Evolutionary conservation across 768 basidiomycete species (phyloP).

Genomic region (Boletus patriciae): DNA sequence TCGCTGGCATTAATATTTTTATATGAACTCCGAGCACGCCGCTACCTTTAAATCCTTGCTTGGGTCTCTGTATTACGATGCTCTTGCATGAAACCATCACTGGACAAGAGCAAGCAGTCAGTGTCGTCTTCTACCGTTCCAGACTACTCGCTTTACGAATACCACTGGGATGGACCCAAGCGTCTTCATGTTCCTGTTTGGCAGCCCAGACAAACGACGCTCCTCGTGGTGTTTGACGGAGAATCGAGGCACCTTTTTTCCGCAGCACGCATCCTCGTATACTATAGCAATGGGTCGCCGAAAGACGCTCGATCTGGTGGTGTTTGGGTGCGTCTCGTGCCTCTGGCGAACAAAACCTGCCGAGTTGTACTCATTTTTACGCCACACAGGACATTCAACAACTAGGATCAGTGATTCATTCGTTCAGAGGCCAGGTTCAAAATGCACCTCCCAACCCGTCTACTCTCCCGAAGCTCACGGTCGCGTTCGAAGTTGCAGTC

Average conservation of each 20-base stretch:
- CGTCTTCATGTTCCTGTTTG: slow-evolving; percentile 21
- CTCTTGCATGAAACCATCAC: slow-evolving; percentile 22
- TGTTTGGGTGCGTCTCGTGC: slow-evolving; percentile 19
- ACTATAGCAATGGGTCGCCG: slow-evolving; percentile 6
- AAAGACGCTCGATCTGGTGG: slow-evolving; percentile 11
- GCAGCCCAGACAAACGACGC: slow-evolving; percentile 26
- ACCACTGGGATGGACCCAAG: slow-evolving; percentile 26
- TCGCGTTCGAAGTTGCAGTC: slow-evolving; percentile 23
- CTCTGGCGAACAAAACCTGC: background rate
- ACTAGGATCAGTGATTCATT: slow-evolving; percentile 10
- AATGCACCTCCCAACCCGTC: slow-evolving; percentile 10
- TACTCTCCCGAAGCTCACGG: slow-evolving; percentile 20
- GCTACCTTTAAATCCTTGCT: background rate
- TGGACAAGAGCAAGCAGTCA: slow-evolving; percentile 17
- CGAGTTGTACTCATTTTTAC: background rate
- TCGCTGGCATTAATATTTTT: background rate
- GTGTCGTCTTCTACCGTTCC: slow-evolving; percentile 2
- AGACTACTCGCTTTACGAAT: slow-evolving; percentile 18
- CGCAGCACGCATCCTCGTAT: slow-evolving; percentile 20
- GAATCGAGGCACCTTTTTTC: slow-evolving; percentile 24
- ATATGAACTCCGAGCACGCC: background rate
- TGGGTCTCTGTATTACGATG: slow-evolving; percentile 5
- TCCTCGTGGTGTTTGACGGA: slow-evolving; percentile 23
- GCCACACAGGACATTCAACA: slow-evolving; percentile 20
- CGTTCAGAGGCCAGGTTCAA: slow-evolving; percentile 1